phyloP scores from a whole-genome alignment of 441 rosid species.

The Corymbia citriodora region DNA sequence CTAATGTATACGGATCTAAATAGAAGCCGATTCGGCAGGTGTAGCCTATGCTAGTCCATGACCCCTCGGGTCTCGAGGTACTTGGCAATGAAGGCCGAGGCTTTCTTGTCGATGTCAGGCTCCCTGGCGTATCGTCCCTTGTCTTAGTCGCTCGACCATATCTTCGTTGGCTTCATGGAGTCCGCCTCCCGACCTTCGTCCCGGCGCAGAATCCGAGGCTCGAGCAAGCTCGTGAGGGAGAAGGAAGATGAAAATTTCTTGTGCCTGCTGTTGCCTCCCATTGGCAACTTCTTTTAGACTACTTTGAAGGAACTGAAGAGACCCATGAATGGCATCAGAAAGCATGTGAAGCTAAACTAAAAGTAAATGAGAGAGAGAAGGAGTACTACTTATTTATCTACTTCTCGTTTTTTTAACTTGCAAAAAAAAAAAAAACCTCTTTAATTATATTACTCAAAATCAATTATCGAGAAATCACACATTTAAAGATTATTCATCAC shows the following conservation, averaged over 20 bases:
- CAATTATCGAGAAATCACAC: background rate
- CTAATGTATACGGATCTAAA: background rate
- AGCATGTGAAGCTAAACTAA: background rate
- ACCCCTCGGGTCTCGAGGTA: background rate
- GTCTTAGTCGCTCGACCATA: background rate
- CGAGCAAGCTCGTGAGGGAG: background rate
- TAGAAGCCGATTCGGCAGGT: background rate
- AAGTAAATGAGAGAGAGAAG: background rate
- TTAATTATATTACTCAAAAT: background rate
- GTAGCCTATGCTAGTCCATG: background rate
- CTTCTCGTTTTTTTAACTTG: background rate
- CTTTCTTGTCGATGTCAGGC: background rate
- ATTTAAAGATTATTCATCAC: accelerated
- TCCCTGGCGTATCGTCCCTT: background rate
- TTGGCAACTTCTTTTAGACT: background rate
- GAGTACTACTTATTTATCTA: background rate
- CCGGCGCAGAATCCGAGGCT: background rate
- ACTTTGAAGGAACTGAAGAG: background rate
- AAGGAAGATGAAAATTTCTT: background rate
- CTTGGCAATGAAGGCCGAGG: background rate
- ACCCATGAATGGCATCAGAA: background rate
- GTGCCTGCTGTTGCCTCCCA: background rate
- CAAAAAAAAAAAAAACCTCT: background rate
- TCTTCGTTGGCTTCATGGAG: background rate
- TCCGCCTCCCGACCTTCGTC: background rate